A percentile compares a stretch with the other conserved stretches of the same genome.
Conservation (phyloP, 441 rosid species). For the Jatropha multifida region DNA sequence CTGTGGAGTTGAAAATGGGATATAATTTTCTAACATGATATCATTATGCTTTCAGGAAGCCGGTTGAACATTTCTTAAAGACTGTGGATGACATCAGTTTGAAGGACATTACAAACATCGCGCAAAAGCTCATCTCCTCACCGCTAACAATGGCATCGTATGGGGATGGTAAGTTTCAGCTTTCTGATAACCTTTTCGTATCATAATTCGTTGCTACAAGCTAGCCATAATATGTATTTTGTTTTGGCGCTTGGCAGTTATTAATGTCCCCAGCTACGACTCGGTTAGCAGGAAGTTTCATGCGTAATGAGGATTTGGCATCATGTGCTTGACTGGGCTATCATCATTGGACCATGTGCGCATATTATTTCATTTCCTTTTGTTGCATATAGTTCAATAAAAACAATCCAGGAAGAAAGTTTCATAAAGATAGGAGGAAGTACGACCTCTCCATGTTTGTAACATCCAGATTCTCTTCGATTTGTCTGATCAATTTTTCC, state of each 20-base stretch:
- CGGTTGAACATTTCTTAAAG: conserved; percentile 72
- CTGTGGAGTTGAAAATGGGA: not conserved
- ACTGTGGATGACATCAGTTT: conserved; percentile 57
- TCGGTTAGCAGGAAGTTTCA: conserved; percentile 57
- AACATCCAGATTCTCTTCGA: not conserved
- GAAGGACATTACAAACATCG: conserved; percentile 54
- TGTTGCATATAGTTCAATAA: conserved; percentile 16
- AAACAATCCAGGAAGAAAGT: not conserved
- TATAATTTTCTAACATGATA: not conserved
- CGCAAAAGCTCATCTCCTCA: conserved; percentile 60
- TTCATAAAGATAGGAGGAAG: not conserved
- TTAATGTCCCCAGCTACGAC: conserved; percentile 68
- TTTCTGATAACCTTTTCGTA: not conserved
- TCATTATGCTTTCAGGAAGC: conserved; percentile 53
- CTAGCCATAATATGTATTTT: not conserved
- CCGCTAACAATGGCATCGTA: conserved; percentile 85
- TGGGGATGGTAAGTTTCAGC: conserved; percentile 64
- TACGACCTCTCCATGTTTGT: not conserved
- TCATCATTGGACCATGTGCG: not conserved
- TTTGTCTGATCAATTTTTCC: not conserved
- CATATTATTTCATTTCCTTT: not conserved
- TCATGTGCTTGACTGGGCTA: not conserved
- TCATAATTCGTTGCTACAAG: not conserved
- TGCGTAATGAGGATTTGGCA: not conserved
- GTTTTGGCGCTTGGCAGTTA: conserved; percentile 40